phyloP scores from a whole-genome alignment of 345 rosid species.

The Streptanthus diversifolius region DNA sequence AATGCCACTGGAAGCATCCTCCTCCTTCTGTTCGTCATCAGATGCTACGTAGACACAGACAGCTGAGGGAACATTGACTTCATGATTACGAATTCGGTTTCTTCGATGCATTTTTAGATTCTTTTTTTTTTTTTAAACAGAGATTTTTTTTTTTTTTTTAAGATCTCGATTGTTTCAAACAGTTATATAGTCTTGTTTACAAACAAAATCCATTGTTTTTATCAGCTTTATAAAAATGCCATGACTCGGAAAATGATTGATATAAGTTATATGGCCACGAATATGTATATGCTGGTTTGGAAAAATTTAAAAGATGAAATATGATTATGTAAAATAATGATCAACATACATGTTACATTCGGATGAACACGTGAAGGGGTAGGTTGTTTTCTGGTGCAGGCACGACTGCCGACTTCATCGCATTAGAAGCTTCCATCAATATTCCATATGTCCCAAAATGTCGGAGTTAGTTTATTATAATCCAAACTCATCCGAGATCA shows the following conservation, averaged over 20 bases:
- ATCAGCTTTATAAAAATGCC: background rate
- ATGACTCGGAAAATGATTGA: background rate
- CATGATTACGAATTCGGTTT: slow-evolving; percentile 12
- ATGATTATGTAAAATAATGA: background rate
- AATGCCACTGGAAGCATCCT: slow-evolving; percentile 45
- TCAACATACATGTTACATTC: too few relatives aligned
- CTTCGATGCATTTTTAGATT: slow-evolving; percentile 4
- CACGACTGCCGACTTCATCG: slow-evolving; percentile 29
- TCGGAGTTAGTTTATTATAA: background rate
- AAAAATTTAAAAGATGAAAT: background rate
- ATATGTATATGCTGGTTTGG: background rate
- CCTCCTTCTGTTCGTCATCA: slow-evolving; percentile 15
- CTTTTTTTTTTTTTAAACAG: background rate
- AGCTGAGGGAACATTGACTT: slow-evolving; percentile 27
- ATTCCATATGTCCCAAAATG: background rate
- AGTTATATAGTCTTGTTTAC: background rate
- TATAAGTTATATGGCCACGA: background rate
- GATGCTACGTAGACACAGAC: slow-evolving; percentile 12
- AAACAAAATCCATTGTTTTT: background rate
- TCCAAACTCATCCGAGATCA: slow-evolving; percentile 9
- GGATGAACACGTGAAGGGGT: slow-evolving; percentile 15
- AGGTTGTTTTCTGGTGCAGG: slow-evolving; percentile 36
- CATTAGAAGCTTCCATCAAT: slow-evolving; percentile 21
- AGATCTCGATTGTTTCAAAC: background rate
- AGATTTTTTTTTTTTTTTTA: background rate